phyloP scores from a whole-genome alignment of 768 basidiomycete species.

The Trametes cinnabarina region DNA sequence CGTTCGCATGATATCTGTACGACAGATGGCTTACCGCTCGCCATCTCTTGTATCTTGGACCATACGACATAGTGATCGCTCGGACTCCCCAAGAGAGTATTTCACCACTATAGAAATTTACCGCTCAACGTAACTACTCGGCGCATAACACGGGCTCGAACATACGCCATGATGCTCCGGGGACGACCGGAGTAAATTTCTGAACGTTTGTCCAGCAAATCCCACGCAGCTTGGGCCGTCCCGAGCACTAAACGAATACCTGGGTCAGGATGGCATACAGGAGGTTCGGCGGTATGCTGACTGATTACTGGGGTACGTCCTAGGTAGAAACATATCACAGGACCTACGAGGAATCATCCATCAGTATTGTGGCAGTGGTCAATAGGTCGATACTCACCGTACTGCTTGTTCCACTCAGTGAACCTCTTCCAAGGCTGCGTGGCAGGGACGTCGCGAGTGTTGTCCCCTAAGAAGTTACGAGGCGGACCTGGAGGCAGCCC shows the following conservation, averaged over 20 bases:
- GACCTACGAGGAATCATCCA: not conserved
- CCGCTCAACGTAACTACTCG: too few species aligned
- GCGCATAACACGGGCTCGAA: too few species aligned
- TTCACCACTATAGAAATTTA: constrained; percentile 2
- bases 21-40: not conserved
- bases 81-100: constrained; percentile 4
- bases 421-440: not conserved
- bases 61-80: constrained; percentile 4
- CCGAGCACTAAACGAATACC: not conserved
- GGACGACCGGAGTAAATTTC: constrained; percentile 41
- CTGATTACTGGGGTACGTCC: not conserved
- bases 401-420: not conserved
- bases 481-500: not conserved
- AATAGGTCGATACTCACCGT: not conserved
- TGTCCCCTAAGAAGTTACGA: not conserved
- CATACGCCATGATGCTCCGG: constrained; percentile 1
- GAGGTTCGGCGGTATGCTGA: not conserved
- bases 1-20: too few species aligned
- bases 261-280: too few species aligned
- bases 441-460: not conserved
- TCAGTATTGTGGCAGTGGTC: too few species aligned
- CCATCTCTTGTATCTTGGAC: constrained; percentile 3
- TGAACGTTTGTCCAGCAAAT: constrained; percentile 42
- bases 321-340: not conserved
- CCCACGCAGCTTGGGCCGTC: constrained; percentile 34